Evolutionary conservation across 768 basidiomycete genomes (phyloP), one percentile per base, ranked within the genome.

Genomic region (Suillus variegatus): DNA sequence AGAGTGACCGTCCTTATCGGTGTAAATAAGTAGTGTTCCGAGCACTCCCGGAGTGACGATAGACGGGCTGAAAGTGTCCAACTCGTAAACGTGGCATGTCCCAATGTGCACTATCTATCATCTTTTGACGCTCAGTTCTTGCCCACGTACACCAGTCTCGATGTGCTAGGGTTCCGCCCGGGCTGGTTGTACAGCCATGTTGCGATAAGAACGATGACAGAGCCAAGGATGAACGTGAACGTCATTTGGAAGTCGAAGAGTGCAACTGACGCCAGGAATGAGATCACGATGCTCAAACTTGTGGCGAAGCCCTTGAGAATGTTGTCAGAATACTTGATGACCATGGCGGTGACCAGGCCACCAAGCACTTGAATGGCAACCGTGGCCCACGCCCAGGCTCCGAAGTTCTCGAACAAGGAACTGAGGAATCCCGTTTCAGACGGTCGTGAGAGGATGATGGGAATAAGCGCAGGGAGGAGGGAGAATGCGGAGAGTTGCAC

Each of bases 261-360:
- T 25, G 88, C 88, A 61, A 97, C 90, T 6, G 93, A 95, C 3
- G 92, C 95, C 64, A 95, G 82, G 86, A 97, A 99, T 32, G 95
- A 95, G 67, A 98, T 87, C 73, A 98, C 89, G 76, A 98, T 98
- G 78, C 91, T 92, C 67, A 99, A 82, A 68, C 91, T 93, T 5
- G 97, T 98, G 13, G 97, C 97, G 73, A 99, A 98, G 41, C 97
- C 97, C 78, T 95, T 95, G 75, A 92, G 82, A 68, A 91, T 92
- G 77, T 95, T 96, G 76, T 94, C 93, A 56, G 92, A 89, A 75
- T 96, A 95, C 74, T 95, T 93, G 85, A 97, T 97, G 46, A 97
- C 95, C 77, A 97, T 80, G 2, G 95, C 95, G 6, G 95, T 97
- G 69, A 97, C 82, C 60, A 97, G 81, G 1, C 95, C 95, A n/a